Evolutionary conservation across 495 filamentous ascomycete genomes (phyloP).

Genomic region (Polyplosphaeria fusca): DNA sequence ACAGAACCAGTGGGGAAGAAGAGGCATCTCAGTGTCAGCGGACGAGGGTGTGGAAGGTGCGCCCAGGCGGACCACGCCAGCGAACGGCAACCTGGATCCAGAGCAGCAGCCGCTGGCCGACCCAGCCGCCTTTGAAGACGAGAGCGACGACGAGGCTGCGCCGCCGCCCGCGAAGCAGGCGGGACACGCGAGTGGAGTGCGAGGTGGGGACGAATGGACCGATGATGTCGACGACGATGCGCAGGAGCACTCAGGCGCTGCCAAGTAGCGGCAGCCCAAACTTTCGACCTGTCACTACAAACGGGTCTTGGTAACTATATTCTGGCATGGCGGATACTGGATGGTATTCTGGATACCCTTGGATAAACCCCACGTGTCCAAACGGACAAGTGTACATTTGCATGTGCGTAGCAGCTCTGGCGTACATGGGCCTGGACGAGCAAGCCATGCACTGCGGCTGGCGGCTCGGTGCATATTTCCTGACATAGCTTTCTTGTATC

Average conservation of each 20-base stretch:
- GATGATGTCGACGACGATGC: conserved; percentile 32
- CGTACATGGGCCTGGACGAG: too few relatives aligned
- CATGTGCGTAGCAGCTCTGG: too few relatives aligned
- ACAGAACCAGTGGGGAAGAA: conserved; percentile 65
- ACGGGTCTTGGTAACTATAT: too few relatives aligned
- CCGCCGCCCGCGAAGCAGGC: conserved; percentile 1
- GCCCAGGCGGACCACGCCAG: conserved; percentile 7
- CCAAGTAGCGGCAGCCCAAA: too few relatives aligned
- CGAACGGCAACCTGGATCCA: conserved; percentile 13
- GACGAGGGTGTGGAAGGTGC: conserved; percentile 60
- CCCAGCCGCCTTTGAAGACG: conserved; percentile 36
- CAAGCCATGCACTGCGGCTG: too few relatives aligned
- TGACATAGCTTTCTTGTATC: too few relatives aligned
- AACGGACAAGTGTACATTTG: too few relatives aligned
- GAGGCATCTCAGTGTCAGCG: conserved; percentile 76
- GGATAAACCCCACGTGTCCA: too few relatives aligned
- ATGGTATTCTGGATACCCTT: too few relatives aligned
- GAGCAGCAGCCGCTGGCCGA: conserved; percentile 33
- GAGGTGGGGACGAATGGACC: conserved; percentile 33
- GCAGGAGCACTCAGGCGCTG: conserved; percentile 14
- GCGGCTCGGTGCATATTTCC: too few relatives aligned
- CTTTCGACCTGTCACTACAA: too few relatives aligned
- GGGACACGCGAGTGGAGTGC: conserved; percentile 20
- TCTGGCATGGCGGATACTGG: too few relatives aligned
- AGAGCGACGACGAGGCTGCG: conserved; percentile 16